A percentile compares a stretch with the other conserved stretches of the same genome.
Conservation (phyloP, 2,329 filamentous ascomycete genomes). For the Curvularia eragrostidis region DNA sequence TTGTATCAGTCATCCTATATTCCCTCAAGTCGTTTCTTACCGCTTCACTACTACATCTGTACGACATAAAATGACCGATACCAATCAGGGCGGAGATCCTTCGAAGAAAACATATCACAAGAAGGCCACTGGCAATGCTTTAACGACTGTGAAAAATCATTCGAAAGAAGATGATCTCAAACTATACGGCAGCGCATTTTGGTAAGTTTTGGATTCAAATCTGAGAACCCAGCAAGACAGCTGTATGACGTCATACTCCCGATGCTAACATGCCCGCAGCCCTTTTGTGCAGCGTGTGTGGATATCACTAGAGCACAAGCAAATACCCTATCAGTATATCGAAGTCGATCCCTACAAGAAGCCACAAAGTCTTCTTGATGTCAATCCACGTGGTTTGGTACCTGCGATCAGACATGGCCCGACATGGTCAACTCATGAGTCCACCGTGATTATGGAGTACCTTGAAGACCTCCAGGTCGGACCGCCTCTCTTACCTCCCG, state of each 20-base stretch:
- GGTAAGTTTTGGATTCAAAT: slow-evolving; percentile 58
- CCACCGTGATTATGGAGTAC: slow-evolving; percentile 85
- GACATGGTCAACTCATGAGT: slow-evolving; percentile 84
- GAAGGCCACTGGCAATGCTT: slow-evolving; percentile 74
- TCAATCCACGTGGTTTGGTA: slow-evolving; percentile 77
- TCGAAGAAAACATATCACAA: slow-evolving; percentile 71
- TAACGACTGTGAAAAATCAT: slow-evolving; percentile 72
- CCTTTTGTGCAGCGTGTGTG: slow-evolving; percentile 88
- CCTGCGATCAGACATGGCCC: slow-evolving; percentile 75
- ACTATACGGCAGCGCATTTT: slow-evolving; percentile 83
- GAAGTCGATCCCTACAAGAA: slow-evolving; percentile 83
- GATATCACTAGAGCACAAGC: slow-evolving; percentile 84
- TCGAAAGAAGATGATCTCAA: slow-evolving; percentile 74
- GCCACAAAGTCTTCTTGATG: slow-evolving; percentile 72
- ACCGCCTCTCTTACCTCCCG: slow-evolving; percentile 67
- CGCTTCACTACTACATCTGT: slow-evolving; percentile 6
- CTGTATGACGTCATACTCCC: slow-evolving; percentile 20
- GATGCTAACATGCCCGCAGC: slow-evolving; percentile 51
- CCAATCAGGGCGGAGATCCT: slow-evolving; percentile 57
- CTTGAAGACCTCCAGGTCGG: slow-evolving; percentile 75
- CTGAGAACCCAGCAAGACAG: background rate
- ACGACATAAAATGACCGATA: slow-evolving; percentile 54
- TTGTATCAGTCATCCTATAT: background rate
- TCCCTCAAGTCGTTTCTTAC: background rate
- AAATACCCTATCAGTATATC: slow-evolving; percentile 81